Base-by-base conservation (phyloP, 1,284 basidiomycete genomes). In the Pseudozyma thailandica region DNA sequence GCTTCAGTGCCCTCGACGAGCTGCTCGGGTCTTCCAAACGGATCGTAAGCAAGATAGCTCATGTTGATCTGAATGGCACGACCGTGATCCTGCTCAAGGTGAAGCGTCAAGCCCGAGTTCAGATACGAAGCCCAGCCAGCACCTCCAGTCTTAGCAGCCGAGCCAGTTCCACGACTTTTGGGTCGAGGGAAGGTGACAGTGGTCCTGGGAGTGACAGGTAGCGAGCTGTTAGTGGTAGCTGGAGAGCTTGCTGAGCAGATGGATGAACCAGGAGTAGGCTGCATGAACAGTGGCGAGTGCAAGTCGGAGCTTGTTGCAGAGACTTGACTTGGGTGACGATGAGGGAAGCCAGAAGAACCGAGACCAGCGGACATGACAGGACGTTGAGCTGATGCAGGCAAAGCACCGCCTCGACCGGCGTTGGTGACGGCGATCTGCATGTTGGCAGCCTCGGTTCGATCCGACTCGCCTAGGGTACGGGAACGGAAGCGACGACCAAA, bases 41-140 rank as follows among this genome's bases (percentile, higher is more conserved):
- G 77, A 41, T 79, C 77, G 57, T 79, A 79, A 35, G 43, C 54
- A 26, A 77, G 68, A 33, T 79, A 79, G 27, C 47, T 51, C 61
- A 79, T 56, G 30, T 55, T 63, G 53, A 76, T 47, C 30, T 52
- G 68, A 18, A 49, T 35, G 2, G 37, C 39, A 6, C 71, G 51
- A 15, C 61, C 50, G 13, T 56, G 50, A n/a, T 75, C 75, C 25
- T 68, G 62, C 18, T 75, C 75, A 35, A 79, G 50, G 44, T 78
- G 76, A 26, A 79, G 59, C 15, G 64, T 77, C 27, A 79, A 30
- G 12, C 77, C 77, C 12, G 72, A 56, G 12, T 65, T 28, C 20
- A 79, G 63, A 39, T 78, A 72, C 10, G 73, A 74, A 0, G 77
- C 76, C 77, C 77, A 79, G 4, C 74, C 68, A 3, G 60, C 64